A percentile compares a stretch with the other conserved stretches of the same genome.
These are phyloP conservation scores for Pichia sp. DNA, from an alignment of 1,139 yeast species.

Conservation along the genomic window DNA sequence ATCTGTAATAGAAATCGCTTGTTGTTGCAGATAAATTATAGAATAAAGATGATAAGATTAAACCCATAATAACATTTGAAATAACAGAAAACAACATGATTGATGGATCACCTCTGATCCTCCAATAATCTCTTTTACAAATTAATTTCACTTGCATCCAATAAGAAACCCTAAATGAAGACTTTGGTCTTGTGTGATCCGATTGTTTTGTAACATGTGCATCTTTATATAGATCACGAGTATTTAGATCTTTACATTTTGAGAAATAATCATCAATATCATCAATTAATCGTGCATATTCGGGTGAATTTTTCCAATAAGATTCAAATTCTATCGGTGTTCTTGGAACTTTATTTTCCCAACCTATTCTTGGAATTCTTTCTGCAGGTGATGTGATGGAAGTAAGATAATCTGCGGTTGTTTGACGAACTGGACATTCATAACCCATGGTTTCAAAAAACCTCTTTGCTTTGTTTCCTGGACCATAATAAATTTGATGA, in stretches of 20 bases:
- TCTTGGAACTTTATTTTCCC: conserved; percentile 31
- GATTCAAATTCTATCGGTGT: conserved; percentile 40
- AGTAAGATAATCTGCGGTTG: conserved; percentile 79
- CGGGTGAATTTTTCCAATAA: conserved; percentile 41
- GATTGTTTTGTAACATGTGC: conserved; percentile 37
- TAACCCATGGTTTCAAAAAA: conserved; percentile 67
- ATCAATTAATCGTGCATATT: conserved; percentile 27
- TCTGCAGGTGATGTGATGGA: conserved; percentile 71
- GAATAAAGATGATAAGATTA: conserved; percentile 46
- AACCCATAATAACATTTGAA: conserved; percentile 45
- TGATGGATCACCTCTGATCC: conserved; percentile 44
- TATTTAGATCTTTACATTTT: conserved; percentile 24
- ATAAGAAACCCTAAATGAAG: conserved; percentile 43
- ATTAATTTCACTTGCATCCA: conserved; percentile 41
- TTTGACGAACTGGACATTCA: conserved; percentile 69
- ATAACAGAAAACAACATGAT: conserved; percentile 41
- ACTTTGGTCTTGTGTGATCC: conserved; percentile 30
- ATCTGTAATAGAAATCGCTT: conserved; percentile 49
- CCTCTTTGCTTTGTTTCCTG: conserved; percentile 50
- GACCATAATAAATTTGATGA: conserved; percentile 71
- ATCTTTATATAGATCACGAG: conserved; percentile 29
- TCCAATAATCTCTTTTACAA: conserved; percentile 41
- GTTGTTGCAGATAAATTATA: conserved; percentile 40
- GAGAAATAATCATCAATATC: conserved; percentile 33
- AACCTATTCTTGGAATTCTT: conserved; percentile 51